Base-by-base conservation (phyloP, 1,284 basidiomycete genomes). In the Chalciporus sp. region DNA sequence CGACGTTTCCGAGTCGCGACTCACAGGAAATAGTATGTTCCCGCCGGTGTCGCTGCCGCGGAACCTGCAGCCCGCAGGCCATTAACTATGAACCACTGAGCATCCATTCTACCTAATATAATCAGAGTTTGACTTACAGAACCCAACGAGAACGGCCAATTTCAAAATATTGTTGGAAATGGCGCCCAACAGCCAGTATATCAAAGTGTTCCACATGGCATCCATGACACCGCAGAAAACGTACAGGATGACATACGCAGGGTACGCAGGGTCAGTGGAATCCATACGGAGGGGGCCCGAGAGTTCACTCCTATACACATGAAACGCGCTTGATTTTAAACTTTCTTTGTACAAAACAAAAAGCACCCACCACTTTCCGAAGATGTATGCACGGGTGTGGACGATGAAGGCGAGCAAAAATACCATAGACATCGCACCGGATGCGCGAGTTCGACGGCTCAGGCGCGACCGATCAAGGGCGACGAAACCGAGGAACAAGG, bases 371-470 rank as follows among this genome's bases (percentile, higher is more conserved):
- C 59, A 37, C 35, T 37, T 37, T 33, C 14, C 11, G 14, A 14
- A 83, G 58, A 79, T 75, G 62, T 76, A 84, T 0, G 74, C 74
- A 76, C 80, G 81, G 4, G 70, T 74, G 57, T 83, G 80, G 14
- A 82, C 74, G 45, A 74, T 67, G 53, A 81, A 78, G 19, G 81
- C 76, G 68, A 82, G 74, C n/a, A 62, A 46, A 26, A 81, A 62
- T 16, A 84, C 70, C 40, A 79, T 58, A 6, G 44, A 42, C 77
- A 81, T 81, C 4, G 76, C 80, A 3, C 64, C 49, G 62, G 79
- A 80, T 1, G 81, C 82, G n/a, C 81, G 78, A 41, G 71, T 60
- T 26, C 78, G 74, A 43, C 81, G 74, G 2, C 71, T 65, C 55
- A 79, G 68, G 4, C 57, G 58, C 31, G 65, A 67, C 51, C 73